Evolutionary conservation across 2,329 filamentous ascomycete genomes (phyloP), one percentile per base, ranked within the genome.

Genomic region (Penicillium nordicum): DNA sequence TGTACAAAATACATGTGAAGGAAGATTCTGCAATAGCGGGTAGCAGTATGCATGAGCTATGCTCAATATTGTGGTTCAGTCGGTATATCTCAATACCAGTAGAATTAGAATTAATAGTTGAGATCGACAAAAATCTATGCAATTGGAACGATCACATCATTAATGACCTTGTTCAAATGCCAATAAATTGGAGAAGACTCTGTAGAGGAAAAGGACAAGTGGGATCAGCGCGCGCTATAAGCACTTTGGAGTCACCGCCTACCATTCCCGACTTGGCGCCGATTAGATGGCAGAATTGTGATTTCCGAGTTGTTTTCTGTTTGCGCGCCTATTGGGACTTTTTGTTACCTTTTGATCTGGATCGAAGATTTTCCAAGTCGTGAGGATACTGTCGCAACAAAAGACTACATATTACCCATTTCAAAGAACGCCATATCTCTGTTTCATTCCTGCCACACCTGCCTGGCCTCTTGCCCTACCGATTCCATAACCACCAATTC

Each of bases 281-380:
- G n/a, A 29, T 55, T 43, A 50, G 10, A 6, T 32, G 52, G 52
- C 52, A 55, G 52, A 55, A 55, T 43, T n/a, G n/a, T n/a, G n/a
- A n/a, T n/a, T n/a, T n/a, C n/a, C 16, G 29, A 50, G 9, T 41
- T 48, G 52, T 47, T 34, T 40, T 49, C 37, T 50, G 52, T 55
- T 55, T 44, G 44, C 30, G 10, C 23, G 45, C 40, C 47, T 48
- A 45, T 46, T 45, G 32, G 27, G 34, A 37, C n/a, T 36, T 49
- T 42, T 36, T 50, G 9, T 7, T 23, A 30, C 32, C 25, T 52
- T 21, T 34, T 37, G 30, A 37, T 37, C 36, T 25, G 16, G 37
- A n/a, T 48, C 37, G 2, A n/a, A 23, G 5, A 18, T 12, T 16
- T 27, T 25, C 4, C 12, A 14, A 32, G 7, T 32, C 30, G 30